Base-by-base conservation (phyloP, 1,139 yeast genomes). In the Zygoascus meyerae region DNA sequence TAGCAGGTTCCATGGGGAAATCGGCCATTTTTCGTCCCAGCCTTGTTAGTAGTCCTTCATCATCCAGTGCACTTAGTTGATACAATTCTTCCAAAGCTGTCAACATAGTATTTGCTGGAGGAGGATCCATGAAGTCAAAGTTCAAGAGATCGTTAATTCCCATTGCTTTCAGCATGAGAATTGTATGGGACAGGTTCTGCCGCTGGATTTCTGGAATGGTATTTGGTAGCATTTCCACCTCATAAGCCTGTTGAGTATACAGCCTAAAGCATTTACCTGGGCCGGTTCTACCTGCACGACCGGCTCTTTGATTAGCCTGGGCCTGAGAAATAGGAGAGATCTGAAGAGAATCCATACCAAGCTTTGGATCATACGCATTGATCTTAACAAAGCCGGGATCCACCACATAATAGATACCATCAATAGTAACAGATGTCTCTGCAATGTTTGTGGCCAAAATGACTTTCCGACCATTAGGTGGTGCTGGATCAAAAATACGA, bases 81-180 rank as follows among this genome's bases (percentile, higher is more conserved):
- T 81, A 92, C 37, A 94, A 70, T 54, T 90, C 96, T 56, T 86
- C 90, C 45, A 92, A 67, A 0, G 98, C 96, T 10, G 80, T 73
- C 42, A 84, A 62, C 75, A 92, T 75, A 0, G 95, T 75, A 47
- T 77, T 79, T 14, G 77, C 74, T 1, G 94, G 84, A 0, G 99
- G 99, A 7, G 95, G 90, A 61, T 92, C 99, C 95, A 90, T 86
- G 58, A 90, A 90, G 45, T 86, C 95, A 66, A 90, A 90, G 49
- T 77, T 72, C 33, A 86, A 56, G 42, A 90, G 66, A 62, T 90
- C 94, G 49, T 85, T 77, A 45, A 92, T 86, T 0, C 97, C 97
- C 94, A 92, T 89, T 1, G 97, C 95, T 62, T 92, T 92, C 51
- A 92, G 72, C 86, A 90, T 81, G 55, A 92, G 70, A 42, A 90